These are phyloP conservation scores for Acer campestre DNA, from an alignment of 345 rosid genomes.

Conservation along the genomic window DNA sequence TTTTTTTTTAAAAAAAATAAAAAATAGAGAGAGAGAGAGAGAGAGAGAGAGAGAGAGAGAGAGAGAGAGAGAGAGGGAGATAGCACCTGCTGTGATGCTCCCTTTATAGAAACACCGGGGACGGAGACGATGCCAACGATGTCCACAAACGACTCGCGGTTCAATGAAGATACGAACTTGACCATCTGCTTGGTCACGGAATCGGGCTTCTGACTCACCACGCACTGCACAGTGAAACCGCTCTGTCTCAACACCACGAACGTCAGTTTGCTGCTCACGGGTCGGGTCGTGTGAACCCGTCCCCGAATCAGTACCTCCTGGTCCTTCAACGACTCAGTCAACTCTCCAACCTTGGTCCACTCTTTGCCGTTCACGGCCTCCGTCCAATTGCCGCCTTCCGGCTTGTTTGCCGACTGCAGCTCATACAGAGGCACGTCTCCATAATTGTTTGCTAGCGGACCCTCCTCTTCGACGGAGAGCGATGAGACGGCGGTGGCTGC, in stretches of 20 bases:
- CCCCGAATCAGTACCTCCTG: slow-evolving; percentile 64
- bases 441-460: slow-evolving; percentile 50
- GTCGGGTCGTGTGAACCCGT: slow-evolving; percentile 55
- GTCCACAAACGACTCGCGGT: slow-evolving; percentile 70
- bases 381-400: slow-evolving; percentile 46
- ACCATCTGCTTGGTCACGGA: slow-evolving; percentile 66
- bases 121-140: slow-evolving; percentile 50
- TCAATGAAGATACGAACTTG: slow-evolving; percentile 51
- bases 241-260: slow-evolving; percentile 67
- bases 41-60: background rate
- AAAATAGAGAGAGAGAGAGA: too few species aligned
- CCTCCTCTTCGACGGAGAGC: slow-evolving; percentile 41
- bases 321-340: slow-evolving; percentile 45
- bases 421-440: slow-evolving; percentile 62
- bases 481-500: slow-evolving; percentile 38
- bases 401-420: slow-evolving; percentile 52
- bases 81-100: slow-evolving; percentile 60
- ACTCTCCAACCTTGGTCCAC: slow-evolving; percentile 51
- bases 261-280: slow-evolving; percentile 54
- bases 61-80: background rate
- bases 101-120: slow-evolving; percentile 53
- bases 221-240: slow-evolving; percentile 80
- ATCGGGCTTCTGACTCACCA: slow-evolving; percentile 47
- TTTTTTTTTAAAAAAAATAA: too few species aligned
- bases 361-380: slow-evolving; percentile 33